Conservation (phyloP, 305 asterid species). For the Lippia alba region DNA sequence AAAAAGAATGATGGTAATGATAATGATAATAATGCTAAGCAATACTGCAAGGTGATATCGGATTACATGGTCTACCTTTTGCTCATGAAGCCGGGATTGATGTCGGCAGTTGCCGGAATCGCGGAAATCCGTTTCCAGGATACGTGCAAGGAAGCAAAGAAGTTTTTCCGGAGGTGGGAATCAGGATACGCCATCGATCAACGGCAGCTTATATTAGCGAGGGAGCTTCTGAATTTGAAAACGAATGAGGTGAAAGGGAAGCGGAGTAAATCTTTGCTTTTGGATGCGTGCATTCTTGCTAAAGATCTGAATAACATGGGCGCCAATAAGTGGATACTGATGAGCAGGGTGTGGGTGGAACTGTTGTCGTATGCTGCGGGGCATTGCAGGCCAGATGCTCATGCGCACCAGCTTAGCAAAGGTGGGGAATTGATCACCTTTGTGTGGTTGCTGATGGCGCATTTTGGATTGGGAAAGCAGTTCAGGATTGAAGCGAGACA, state of each 20-base stretch:
- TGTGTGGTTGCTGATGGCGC: no score
- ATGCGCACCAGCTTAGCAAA: no score
- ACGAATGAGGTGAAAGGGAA: slow-evolving; percentile 47
- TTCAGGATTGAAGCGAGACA: no score
- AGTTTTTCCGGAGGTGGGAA: slow-evolving; percentile 11
- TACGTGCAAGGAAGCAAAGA: slow-evolving; percentile 40
- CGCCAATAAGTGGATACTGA: slow-evolving; percentile 37
- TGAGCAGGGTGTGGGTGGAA: slow-evolving; percentile 45
- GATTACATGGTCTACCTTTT: no score
- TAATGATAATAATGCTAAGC: neutral
- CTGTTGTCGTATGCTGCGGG: slow-evolving; percentile 40
- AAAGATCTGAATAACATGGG: neutral
- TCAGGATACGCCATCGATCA: neutral
- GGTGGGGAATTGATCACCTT: no score
- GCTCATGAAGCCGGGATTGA: no score
- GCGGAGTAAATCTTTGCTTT: slow-evolving; percentile 46
- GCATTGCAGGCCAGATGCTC: no score
- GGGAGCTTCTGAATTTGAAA: slow-evolving; percentile 23
- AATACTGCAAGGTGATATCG: slow-evolving; percentile 2
- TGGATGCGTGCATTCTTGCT: slow-evolving; percentile 46
- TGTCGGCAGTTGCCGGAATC: no score
- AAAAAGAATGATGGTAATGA: no score
- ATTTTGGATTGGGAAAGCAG: no score
- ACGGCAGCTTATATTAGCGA: neutral
- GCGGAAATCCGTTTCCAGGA: no score